Evolutionary conservation across 2,329 filamentous ascomycete genomes (phyloP).

Genomic region (Arthrinium puccinioides): DNA sequence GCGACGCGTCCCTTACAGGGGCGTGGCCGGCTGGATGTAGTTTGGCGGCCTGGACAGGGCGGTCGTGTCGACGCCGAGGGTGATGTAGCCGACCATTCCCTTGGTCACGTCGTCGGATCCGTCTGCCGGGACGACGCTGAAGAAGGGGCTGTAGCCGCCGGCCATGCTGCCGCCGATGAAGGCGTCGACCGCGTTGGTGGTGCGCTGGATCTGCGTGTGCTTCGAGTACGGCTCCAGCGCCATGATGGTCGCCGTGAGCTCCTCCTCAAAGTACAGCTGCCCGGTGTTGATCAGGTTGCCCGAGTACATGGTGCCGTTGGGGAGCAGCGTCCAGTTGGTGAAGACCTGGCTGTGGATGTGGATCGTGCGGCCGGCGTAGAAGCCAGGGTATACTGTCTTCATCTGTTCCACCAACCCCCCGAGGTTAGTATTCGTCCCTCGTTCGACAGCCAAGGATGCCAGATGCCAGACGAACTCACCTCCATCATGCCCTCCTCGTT

Average conservation of each 20-base stretch:
- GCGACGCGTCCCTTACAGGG: no score
- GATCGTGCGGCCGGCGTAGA: conserved; percentile 15
- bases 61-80: not conserved
- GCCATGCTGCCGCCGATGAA: not conserved
- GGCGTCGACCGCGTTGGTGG: not conserved
- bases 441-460: conserved; percentile 3
- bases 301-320: conserved; percentile 10
- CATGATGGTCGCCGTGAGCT: conserved; percentile 4
- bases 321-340: conserved; percentile 11
- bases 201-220: not conserved
- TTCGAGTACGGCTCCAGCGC: not conserved
- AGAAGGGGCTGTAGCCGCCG: not conserved
- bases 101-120: not conserved
- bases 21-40: not conserved
- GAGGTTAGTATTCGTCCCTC: conserved; percentile 4
- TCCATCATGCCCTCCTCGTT: not conserved
- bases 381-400: conserved; percentile 13
- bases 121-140: not conserved
- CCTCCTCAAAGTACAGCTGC: conserved; percentile 24
- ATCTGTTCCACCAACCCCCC: not conserved
- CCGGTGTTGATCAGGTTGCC: conserved; percentile 22
- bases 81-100: not conserved
- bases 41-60: not conserved
- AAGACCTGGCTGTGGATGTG: conserved; percentile 16
- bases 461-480: not conserved